Conservation (phyloP, 768 basidiomycete species). For the Mycena alexandri region DNA sequence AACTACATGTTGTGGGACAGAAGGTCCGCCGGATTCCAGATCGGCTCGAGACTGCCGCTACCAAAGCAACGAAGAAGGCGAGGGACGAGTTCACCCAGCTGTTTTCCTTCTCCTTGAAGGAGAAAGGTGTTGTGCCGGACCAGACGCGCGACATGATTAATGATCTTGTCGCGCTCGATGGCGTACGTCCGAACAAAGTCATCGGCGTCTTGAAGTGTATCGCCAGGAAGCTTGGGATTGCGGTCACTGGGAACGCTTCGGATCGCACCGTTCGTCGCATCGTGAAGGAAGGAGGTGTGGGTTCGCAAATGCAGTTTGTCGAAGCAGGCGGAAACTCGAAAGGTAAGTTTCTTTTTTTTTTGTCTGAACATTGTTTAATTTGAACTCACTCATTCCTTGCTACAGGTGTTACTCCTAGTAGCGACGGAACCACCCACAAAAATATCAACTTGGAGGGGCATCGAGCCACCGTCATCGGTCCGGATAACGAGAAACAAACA, state of each 20-base stretch:
- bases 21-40: neutral
- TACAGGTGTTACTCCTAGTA: constrained; percentile 31
- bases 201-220: neutral
- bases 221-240: neutral
- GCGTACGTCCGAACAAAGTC: neutral
- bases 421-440: constrained; percentile 38
- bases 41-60: constrained; percentile 4
- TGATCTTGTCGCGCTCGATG: neutral
- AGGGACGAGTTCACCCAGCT: no score
- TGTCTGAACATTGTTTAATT: no score
- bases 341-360: neutral
- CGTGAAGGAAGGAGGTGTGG: neutral
- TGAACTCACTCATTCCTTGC: no score
- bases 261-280: neutral
- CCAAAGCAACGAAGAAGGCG: neutral
- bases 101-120: neutral
- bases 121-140: neutral
- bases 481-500: constrained; percentile 7
- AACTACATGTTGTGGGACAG: neutral
- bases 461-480: constrained; percentile 17
- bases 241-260: neutral
- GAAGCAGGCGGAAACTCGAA: neutral
- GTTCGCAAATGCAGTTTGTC: neutral
- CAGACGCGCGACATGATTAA: neutral
- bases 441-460: constrained; percentile 32